Base-by-base conservation (phyloP, 192 early-diverging fungal species). In the Coemansia aciculifera region DNA sequence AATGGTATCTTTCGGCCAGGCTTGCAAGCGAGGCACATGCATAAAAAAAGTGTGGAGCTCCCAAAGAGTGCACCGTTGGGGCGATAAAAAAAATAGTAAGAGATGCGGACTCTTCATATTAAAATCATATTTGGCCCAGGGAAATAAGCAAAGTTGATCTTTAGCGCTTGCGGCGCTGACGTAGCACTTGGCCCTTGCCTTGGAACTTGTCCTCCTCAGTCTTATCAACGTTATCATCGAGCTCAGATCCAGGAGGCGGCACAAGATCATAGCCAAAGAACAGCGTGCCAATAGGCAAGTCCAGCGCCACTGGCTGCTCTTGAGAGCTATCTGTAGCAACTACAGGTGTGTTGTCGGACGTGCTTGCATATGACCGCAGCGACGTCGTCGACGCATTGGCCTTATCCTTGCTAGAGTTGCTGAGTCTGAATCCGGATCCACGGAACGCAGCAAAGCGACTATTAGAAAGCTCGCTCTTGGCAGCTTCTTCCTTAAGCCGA, bases 251-350 rank as follows among this genome's bases (percentile, higher is more conserved):
- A 3, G 76, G 73, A 36, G 86, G 87, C 23, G 90, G 91, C n/a
- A 90, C 76, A 6, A 92, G 62, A 24, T 85, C 87, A 78, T 93
- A 97, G 0, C 94, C 96, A 85, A 98, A 97, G 75, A 90, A 97
- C 29, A 97, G 86, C 42, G 91, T 91, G 21, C 95, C 94, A 51
- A 92, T 77, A 2, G 96, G 93, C 63, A 98, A 64, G 69, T 90
- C 85, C 57, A 97, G 79, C 1, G 93, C 91, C 34, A 90, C 90
- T 1, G 91, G 71, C 21, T 64, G 49, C n/a, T 71, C 24, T 13
- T 40, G 31, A 21, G 32, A 15, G 19, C 3, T 38, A 10, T 34
- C 27, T 57, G 57, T 21, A 10, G 57, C 57, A 13, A 17, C 29
- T 15, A n/a, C 5, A 11, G 34, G 17, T n/a, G 17, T 17, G 9